Evolutionary conservation across 2,329 filamentous ascomycete species (phyloP).

Genomic region (Cladosporium sp.): DNA sequence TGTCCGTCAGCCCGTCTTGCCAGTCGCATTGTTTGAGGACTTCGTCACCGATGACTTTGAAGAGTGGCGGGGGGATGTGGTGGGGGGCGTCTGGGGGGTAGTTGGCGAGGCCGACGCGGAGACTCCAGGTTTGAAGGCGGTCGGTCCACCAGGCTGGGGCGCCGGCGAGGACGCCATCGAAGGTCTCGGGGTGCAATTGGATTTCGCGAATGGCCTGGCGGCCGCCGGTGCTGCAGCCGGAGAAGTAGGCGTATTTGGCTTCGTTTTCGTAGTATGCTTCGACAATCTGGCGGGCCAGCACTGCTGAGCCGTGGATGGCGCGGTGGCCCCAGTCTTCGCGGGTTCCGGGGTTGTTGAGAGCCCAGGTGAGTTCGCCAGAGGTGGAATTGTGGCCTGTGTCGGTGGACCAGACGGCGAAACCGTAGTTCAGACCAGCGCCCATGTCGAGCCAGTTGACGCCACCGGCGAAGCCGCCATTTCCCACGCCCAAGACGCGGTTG

Average conservation of each 20-base stretch:
- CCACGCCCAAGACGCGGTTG: slow-evolving; percentile 34
- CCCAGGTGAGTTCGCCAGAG: slow-evolving; percentile 33
- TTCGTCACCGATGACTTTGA: slow-evolving; percentile 41
- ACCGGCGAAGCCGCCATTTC: slow-evolving; percentile 45
- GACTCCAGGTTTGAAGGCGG: slow-evolving; percentile 43
- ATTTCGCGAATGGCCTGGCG: slow-evolving; percentile 53
- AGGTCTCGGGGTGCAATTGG: slow-evolving; percentile 51
- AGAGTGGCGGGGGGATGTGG: slow-evolving; percentile 42
- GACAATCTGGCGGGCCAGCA: slow-evolving; percentile 44
- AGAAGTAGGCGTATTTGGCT: slow-evolving; percentile 48
- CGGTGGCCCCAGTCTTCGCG: slow-evolving; percentile 37
- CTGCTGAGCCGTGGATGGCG: slow-evolving; percentile 47
- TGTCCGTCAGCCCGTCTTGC: slow-evolving; percentile 47
- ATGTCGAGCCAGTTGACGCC: slow-evolving; percentile 48
- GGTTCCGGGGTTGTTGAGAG: slow-evolving; percentile 33
- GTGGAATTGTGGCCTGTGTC: slow-evolving; percentile 43
- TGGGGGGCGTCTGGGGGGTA: slow-evolving; percentile 41
- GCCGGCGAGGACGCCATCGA: slow-evolving; percentile 53
- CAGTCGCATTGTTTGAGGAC: slow-evolving; percentile 49
- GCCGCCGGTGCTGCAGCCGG: slow-evolving; percentile 57
- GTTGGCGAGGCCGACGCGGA: slow-evolving; percentile 45
- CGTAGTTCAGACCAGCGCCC: slow-evolving; percentile 37
- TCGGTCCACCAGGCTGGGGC: slow-evolving; percentile 49
- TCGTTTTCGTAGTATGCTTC: slow-evolving; percentile 44
- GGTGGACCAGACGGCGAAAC: slow-evolving; percentile 42